Conservation (phyloP, 495 filamentous ascomycete genomes). For the Tetracladium marchalianum region DNA sequence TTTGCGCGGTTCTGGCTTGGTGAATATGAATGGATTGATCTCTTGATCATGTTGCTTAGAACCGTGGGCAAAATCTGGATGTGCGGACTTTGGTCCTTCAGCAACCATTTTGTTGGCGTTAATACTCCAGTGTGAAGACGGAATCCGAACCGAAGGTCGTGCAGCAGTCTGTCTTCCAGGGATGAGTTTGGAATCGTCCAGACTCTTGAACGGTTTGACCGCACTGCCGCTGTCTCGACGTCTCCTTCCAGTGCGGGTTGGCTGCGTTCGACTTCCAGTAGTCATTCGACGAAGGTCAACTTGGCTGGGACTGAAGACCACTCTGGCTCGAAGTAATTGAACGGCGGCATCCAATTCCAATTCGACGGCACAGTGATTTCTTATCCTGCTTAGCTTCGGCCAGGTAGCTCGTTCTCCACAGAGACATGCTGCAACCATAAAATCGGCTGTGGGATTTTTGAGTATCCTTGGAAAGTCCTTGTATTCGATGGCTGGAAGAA, state of each 20-base stretch:
- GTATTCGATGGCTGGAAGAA: conserved; percentile 70
- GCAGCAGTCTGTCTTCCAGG: conserved; percentile 1
- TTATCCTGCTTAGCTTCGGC: conserved; percentile 74
- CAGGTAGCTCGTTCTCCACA: conserved; percentile 81
- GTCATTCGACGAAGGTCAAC: conserved; percentile 45
- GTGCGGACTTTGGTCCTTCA: too few species aligned
- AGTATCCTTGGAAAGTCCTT: conserved; percentile 67
- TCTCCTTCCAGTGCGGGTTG: conserved; percentile 4
- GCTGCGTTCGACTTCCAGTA: conserved; percentile 14
- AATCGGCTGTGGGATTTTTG: conserved; percentile 81
- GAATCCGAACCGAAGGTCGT: conserved; percentile 12
- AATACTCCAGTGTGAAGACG: conserved; percentile 6
- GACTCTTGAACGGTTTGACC: background rate
- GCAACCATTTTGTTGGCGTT: background rate
- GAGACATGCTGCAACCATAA: conserved; percentile 69
- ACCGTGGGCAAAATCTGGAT: background rate
- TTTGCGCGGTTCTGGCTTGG: too few species aligned
- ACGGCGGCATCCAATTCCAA: conserved; percentile 78
- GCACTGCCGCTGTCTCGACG: conserved; percentile 6
- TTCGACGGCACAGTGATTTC: conserved; percentile 79
- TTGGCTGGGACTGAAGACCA: conserved; percentile 72
- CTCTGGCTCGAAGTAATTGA: conserved; percentile 59
- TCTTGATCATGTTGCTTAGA: background rate
- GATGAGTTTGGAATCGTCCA: too few species aligned
- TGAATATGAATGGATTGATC: too few species aligned